These are phyloP conservation scores for Tetracladium maxilliforme DNA, from an alignment of 2,329 filamentous ascomycete genomes.

Conservation along the genomic window DNA sequence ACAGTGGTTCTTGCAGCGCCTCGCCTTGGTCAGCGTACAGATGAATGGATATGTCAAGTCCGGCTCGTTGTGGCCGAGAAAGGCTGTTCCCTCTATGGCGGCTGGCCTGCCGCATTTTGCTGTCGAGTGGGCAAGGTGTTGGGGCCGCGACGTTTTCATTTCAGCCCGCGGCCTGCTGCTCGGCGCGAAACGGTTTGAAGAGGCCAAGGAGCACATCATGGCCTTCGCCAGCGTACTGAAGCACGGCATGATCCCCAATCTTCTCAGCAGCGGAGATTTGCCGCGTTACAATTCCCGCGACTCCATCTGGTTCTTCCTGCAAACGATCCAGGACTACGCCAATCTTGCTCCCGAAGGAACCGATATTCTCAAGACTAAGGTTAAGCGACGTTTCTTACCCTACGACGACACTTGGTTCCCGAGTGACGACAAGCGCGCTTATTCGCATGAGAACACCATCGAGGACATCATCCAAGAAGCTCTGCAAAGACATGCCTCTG, in stretches of 20 bases:
- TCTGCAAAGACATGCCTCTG: conserved; percentile 78
- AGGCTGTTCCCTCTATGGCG: conserved; percentile 72
- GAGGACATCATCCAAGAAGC: conserved; percentile 88
- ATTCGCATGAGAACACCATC: conserved; percentile 70
- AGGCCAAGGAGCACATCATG: conserved; percentile 86
- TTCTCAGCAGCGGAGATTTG: conserved; percentile 70
- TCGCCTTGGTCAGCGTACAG: conserved; percentile 86
- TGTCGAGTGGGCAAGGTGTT: conserved; percentile 87
- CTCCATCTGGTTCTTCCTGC: conserved; percentile 95
- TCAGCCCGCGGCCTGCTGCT: conserved; percentile 84
- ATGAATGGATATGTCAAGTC: conserved; percentile 81
- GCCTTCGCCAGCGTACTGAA: conserved; percentile 94
- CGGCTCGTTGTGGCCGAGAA: conserved; percentile 78
- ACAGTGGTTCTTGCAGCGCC: conserved; percentile 76
- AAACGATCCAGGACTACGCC: conserved; percentile 88
- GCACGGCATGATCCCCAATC: conserved; percentile 95
- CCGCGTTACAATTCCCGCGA: conserved; percentile 94
- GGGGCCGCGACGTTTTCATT: conserved; percentile 96
- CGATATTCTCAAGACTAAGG: conserved; percentile 58
- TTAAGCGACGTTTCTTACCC: conserved; percentile 76
- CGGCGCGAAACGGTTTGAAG: conserved; percentile 73
- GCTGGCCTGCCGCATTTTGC: conserved; percentile 91
- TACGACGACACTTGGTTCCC: conserved; percentile 95
- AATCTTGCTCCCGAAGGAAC: conserved; percentile 67
- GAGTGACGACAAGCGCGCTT: conserved; percentile 67